Percentiles rank a stretch among this genome's conserved stretches.
These are phyloP conservation scores for Ramalina peruviana DNA, from an alignment of 495 filamentous ascomycete genomes.

Conservation along the genomic window DNA sequence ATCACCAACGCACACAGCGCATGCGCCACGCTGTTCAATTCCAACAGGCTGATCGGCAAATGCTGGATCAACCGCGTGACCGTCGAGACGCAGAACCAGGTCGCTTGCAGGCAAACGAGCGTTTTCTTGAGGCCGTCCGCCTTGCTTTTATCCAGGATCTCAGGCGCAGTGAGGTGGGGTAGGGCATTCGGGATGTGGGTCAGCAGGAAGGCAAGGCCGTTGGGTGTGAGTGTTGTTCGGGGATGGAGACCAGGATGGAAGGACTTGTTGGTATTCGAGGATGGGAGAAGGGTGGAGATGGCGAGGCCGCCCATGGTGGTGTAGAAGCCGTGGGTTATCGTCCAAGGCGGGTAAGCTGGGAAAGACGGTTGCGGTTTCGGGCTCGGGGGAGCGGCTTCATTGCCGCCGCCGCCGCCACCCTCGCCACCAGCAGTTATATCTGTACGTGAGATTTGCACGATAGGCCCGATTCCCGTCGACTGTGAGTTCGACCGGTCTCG, in stretches of 20 bases:
- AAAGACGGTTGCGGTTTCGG: background rate
- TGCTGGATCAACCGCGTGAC: background rate
- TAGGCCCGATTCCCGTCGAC: no score
- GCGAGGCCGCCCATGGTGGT: slow-evolving; percentile 29
- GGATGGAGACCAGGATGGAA: slow-evolving; percentile 7
- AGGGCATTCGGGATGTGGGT: slow-evolving; percentile 6
- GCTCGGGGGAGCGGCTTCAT: background rate
- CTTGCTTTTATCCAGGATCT: slow-evolving; percentile 30
- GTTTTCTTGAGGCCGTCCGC: slow-evolving; percentile 22
- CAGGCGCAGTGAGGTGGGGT: slow-evolving; percentile 16
- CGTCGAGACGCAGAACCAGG: slow-evolving; percentile 20
- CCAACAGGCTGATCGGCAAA: background rate
- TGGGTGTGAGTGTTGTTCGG: slow-evolving; percentile 10
- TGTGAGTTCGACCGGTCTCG: no score
- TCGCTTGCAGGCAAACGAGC: slow-evolving; percentile 21
- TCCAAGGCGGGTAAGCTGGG: slow-evolving; percentile 17
- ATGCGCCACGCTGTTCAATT: slow-evolving; percentile 17
- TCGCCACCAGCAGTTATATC: background rate
- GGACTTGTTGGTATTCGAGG: background rate
- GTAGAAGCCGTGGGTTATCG: slow-evolving; percentile 25
- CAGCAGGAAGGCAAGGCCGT: slow-evolving; percentile 11
- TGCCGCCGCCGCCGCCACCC: background rate
- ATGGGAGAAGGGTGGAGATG: slow-evolving; percentile 8
- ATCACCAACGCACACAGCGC: slow-evolving; percentile 26
- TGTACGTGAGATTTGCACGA: background rate